Percentiles rank a stretch among this genome's conserved stretches.
phyloP scores from a whole-genome alignment of 495 filamentous ascomycete species.

The Aspergillus conjunctus region DNA sequence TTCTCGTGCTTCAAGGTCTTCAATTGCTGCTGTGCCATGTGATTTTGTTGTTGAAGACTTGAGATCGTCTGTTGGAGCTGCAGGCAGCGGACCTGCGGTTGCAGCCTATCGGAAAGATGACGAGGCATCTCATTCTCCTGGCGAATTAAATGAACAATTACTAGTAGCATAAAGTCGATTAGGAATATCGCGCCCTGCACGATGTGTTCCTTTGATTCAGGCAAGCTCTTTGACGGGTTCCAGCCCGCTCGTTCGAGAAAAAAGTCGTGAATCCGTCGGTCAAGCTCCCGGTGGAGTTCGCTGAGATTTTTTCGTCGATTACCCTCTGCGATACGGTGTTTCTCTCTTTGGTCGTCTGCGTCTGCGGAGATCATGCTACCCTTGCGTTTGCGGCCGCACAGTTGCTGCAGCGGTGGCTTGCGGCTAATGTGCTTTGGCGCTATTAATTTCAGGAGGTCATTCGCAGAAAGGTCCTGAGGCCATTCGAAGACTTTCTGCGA shows the following conservation, averaged over 20 bases:
- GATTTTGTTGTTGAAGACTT: slow-evolving; percentile 46
- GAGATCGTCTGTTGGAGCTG: slow-evolving; percentile 43
- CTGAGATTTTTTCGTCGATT: slow-evolving; percentile 51
- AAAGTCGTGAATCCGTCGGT: slow-evolving; percentile 45
- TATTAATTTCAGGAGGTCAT: slow-evolving; percentile 43
- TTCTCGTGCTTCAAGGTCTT: slow-evolving; percentile 45
- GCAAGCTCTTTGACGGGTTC: slow-evolving; percentile 49
- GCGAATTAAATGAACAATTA: slow-evolving; percentile 45
- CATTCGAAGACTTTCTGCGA: slow-evolving; percentile 40
- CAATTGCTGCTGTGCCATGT: slow-evolving; percentile 40
- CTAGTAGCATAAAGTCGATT: slow-evolving; percentile 47
- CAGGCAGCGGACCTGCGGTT: slow-evolving; percentile 48
- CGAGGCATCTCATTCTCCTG: slow-evolving; percentile 44
- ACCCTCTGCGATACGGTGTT: slow-evolving; percentile 51
- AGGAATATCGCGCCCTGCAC: slow-evolving; percentile 48
- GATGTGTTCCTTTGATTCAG: slow-evolving; percentile 52
- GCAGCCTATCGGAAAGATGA: slow-evolving; percentile 45
- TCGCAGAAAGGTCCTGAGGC: slow-evolving; percentile 38
- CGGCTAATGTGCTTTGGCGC: slow-evolving; percentile 46
- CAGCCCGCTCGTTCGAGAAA: slow-evolving; percentile 50
- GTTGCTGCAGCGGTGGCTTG: slow-evolving; percentile 49
- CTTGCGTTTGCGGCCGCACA: slow-evolving; percentile 51
- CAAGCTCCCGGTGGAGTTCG: slow-evolving; percentile 46
- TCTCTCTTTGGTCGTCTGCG: slow-evolving; percentile 47
- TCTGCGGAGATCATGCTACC: slow-evolving; percentile 40